A percentile compares a stretch with the other conserved stretches of the same genome.
Conservation (phyloP, 2,329 filamentous ascomycete genomes). For the Paecilomyces formosus region DNA sequence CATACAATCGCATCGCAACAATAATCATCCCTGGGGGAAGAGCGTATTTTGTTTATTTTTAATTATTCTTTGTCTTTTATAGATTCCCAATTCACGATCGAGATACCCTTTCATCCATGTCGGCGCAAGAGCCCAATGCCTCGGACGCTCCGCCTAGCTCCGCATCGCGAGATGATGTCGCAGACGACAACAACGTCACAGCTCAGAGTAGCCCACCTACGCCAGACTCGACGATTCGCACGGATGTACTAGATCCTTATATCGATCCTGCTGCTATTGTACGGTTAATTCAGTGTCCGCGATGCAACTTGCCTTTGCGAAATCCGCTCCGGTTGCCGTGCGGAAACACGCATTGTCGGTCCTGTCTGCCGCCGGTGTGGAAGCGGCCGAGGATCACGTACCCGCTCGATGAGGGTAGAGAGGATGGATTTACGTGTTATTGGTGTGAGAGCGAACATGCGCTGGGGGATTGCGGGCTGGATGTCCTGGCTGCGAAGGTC, state of each 20-base stretch:
- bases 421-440: slow-evolving; percentile 67
- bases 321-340: slow-evolving; percentile 73
- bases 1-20: background rate
- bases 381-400: slow-evolving; percentile 67
- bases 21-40: background rate
- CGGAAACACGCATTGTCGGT: slow-evolving; percentile 67
- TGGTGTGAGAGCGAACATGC: slow-evolving; percentile 57
- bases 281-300: slow-evolving; percentile 67
- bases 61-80: too few species aligned
- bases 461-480: slow-evolving; percentile 64
- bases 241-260: background rate
- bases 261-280: slow-evolving; percentile 48
- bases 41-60: background rate
- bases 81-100: background rate
- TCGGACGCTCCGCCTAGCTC: background rate
- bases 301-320: slow-evolving; percentile 61
- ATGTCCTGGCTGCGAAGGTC: slow-evolving; percentile 70
- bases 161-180: background rate
- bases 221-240: background rate
- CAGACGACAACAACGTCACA: background rate
- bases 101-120: background rate
- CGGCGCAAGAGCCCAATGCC: background rate
- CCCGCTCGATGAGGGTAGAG: slow-evolving; percentile 59
- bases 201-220: background rate
- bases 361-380: slow-evolving; percentile 63